Evolutionary conservation across 2,329 filamentous ascomycete species (phyloP).

Genomic region (Fusarium succisae): DNA sequence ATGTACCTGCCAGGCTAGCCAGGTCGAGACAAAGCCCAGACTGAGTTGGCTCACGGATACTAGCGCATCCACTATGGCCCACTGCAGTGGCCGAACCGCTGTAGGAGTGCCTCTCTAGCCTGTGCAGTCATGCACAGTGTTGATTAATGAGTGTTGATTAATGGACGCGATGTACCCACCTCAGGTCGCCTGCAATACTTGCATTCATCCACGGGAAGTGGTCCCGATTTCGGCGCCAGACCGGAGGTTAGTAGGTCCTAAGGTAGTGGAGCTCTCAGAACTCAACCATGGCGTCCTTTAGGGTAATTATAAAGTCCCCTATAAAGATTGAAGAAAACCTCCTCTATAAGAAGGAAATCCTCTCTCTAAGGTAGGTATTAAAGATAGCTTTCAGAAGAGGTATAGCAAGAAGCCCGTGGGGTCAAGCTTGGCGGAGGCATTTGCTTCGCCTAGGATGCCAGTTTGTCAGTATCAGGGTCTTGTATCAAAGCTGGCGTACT

Average conservation of each 20-base stretch:
- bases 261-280: neutral
- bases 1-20: constrained; percentile 4
- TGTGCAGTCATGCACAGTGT: constrained; percentile 3
- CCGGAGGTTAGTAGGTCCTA: neutral
- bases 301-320: neutral
- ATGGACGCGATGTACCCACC: neutral
- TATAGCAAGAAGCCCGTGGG: neutral
- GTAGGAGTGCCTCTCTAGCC: neutral
- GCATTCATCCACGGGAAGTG: neutral
- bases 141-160: neutral
- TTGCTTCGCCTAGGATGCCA: neutral
- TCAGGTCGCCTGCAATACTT: neutral
- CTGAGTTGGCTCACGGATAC: neutral
- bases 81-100: neutral
- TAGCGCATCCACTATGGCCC: constrained; percentile 7
- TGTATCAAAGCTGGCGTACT: neutral
- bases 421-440: neutral
- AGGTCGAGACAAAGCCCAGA: neutral
- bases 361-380: too few species aligned
- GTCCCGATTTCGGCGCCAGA: neutral
- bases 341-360: too few species aligned
- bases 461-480: neutral
- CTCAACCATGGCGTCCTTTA: neutral
- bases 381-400: too few species aligned
- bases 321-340: too few species aligned